Conservation (phyloP, 2,329 filamentous ascomycete species). For the Massarina eburnea region DNA sequence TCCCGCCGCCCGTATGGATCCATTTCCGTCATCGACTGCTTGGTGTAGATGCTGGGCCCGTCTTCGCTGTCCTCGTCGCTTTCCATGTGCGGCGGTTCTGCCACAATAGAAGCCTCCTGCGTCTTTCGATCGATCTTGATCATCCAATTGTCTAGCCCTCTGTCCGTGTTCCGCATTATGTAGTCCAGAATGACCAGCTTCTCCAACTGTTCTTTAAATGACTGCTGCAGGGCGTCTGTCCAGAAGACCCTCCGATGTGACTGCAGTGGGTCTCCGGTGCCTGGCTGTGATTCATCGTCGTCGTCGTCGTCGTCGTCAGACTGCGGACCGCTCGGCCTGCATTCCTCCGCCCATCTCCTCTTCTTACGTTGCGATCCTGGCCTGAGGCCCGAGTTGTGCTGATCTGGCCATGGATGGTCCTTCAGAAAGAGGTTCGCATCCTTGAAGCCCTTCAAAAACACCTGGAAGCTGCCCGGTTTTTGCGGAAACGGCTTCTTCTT, state of each 20-base stretch:
- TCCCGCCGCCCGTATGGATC: conserved; percentile 74
- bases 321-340: conserved; percentile 65
- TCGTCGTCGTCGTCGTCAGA: conserved; percentile 67
- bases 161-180: conserved; percentile 98
- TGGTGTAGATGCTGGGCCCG: conserved; percentile 56
- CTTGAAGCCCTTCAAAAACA: conserved; percentile 95
- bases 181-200: conserved; percentile 97
- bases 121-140: conserved; percentile 89
- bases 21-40: conserved; percentile 62
- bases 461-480: conserved; percentile 94
- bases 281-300: conserved; percentile 51
- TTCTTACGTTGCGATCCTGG: conserved; percentile 67
- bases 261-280: conserved; percentile 35
- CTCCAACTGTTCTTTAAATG: conserved; percentile 92
- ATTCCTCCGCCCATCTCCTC: conserved; percentile 75
- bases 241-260: conserved; percentile 67
- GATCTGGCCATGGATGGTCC: conserved; percentile 96
- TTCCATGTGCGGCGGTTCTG: conserved; percentile 74
- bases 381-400: conserved; percentile 69
- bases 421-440: conserved; percentile 94
- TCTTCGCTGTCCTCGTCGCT: conserved; percentile 39
- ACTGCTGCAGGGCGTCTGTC: conserved; percentile 86
- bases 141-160: conserved; percentile 99
- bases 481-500: conserved; percentile 84
- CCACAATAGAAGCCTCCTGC: conserved; percentile 80